A percentile compares a stretch with the other conserved stretches of the same genome.
Evolutionary conservation across 2,329 filamentous ascomycete species (phyloP).

Genomic region (Talaromyces albobiverticillius): DNA sequence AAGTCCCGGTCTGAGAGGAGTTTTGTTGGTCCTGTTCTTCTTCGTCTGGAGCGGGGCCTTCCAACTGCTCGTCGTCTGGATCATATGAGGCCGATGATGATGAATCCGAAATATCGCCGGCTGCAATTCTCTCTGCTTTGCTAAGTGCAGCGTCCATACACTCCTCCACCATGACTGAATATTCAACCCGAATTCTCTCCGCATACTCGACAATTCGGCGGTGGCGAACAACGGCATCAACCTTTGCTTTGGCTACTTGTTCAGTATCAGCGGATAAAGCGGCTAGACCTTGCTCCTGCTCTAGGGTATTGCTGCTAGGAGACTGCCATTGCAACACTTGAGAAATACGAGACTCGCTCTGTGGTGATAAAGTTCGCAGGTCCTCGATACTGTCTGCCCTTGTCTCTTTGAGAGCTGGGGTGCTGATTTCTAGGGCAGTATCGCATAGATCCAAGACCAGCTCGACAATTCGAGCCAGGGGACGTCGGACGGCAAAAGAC

Average conservation of each 20-base stretch:
- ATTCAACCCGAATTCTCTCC: conserved; percentile 91
- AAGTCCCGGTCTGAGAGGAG: conserved; percentile 17
- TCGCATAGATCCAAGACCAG: conserved; percentile 92
- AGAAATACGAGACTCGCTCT: conserved; percentile 90
- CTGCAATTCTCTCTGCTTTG: conserved; percentile 84
- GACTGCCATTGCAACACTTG: conserved; percentile 97
- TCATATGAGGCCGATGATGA: conserved; percentile 57
- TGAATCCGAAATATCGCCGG: conserved; percentile 80
- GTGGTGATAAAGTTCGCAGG: conserved; percentile 87
- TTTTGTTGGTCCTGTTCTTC: conserved; percentile 13
- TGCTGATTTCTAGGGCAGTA: conserved; percentile 91
- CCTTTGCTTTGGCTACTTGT: conserved; percentile 77
- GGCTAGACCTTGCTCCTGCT: conserved; percentile 88
- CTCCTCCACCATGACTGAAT: conserved; percentile 87
- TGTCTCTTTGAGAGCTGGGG: conserved; percentile 85
- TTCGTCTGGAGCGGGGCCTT: neutral
- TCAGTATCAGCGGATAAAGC: conserved; percentile 88
- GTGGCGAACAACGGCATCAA: conserved; percentile 89
- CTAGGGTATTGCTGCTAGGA: conserved; percentile 82
- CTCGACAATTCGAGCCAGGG: conserved; percentile 90
- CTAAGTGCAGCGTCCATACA: conserved; percentile 89
- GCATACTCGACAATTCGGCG: conserved; percentile 92
- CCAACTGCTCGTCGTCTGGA: conserved; percentile 36
- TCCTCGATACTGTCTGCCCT: conserved; percentile 65
- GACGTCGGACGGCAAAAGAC: conserved; percentile 87